These are phyloP conservation scores for Omphalea diandra DNA, from an alignment of 441 rosid species.

Conservation along the genomic window DNA sequence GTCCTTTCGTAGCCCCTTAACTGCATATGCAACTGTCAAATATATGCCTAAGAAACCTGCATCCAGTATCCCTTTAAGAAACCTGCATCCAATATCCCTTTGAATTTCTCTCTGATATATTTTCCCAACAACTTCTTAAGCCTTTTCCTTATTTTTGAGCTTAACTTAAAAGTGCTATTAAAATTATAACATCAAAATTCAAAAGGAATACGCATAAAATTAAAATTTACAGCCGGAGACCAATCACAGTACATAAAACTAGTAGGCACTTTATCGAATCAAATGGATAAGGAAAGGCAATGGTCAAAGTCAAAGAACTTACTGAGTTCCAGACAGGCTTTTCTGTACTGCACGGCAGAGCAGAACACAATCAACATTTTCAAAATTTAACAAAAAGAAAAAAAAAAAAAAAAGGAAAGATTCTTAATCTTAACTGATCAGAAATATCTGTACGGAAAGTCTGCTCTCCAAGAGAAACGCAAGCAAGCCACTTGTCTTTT, in stretches of 20 bases:
- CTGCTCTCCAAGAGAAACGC: constrained; percentile 87
- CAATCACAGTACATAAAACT: not conserved
- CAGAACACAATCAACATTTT: constrained; percentile 7
- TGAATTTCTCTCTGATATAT: not conserved
- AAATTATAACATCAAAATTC: not conserved
- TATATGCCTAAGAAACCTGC: not conserved
- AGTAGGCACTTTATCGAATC: not conserved
- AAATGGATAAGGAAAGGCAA: not conserved
- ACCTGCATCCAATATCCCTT: not conserved
- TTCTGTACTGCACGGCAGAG: constrained; percentile 59
- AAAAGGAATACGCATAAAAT: too few relatives aligned
- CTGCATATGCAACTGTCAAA: not conserved
- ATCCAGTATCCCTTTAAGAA: not conserved
- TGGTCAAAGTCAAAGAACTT: constrained; percentile 29
- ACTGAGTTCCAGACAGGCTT: constrained; percentile 84
- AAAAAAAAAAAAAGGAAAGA: not conserved
- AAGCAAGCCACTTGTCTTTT: constrained; percentile 86
- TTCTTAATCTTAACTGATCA: constrained; percentile 60
- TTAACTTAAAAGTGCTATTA: not conserved
- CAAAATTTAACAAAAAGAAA: not conserved
- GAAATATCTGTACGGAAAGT: constrained; percentile 75
- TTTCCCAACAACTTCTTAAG: not conserved
- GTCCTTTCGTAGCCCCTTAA: not conserved
- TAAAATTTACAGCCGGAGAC: not conserved
- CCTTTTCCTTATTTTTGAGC: too few relatives aligned